A percentile compares a stretch with the other conserved stretches of the same genome.
These are phyloP conservation scores for Fusarium tupiense DNA, from an alignment of 2,329 filamentous ascomycete species.

Conservation along the genomic window DNA sequence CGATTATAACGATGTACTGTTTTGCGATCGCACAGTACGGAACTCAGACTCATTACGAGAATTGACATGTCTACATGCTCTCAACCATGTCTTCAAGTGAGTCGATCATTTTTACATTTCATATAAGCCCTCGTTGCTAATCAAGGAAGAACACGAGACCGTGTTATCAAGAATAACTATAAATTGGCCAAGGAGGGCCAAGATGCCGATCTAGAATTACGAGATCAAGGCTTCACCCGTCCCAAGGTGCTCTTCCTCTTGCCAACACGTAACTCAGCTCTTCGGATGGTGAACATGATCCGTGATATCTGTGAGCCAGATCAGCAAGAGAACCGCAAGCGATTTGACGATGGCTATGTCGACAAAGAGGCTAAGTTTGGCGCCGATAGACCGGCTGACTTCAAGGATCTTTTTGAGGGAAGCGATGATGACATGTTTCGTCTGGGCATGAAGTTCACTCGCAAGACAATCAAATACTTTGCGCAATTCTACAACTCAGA, in stretches of 20 bases:
- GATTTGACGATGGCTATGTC: slow-evolving; percentile 86
- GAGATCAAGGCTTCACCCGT: slow-evolving; percentile 94
- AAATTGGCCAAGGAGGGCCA: slow-evolving; percentile 75
- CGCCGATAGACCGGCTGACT: slow-evolving; percentile 83
- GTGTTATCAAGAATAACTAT: slow-evolving; percentile 91
- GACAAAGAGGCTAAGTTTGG: slow-evolving; percentile 72
- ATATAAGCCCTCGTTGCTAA: slow-evolving; percentile 18
- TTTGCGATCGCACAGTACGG: slow-evolving; percentile 73
- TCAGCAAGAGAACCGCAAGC: slow-evolving; percentile 93
- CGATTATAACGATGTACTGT: slow-evolving; percentile 83
- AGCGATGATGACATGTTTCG: slow-evolving; percentile 99
- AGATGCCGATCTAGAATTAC: slow-evolving; percentile 74
- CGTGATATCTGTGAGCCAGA: slow-evolving; percentile 81
- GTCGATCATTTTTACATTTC: slow-evolving; percentile 33
- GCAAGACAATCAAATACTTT: slow-evolving; percentile 95
- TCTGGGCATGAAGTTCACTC: slow-evolving; percentile 94
- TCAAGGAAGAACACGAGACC: slow-evolving; percentile 76
- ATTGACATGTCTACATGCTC: slow-evolving; percentile 80
- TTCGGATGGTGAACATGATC: slow-evolving; percentile 80
- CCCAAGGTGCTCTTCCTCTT: slow-evolving; percentile 93
- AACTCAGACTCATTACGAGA: slow-evolving; percentile 77
- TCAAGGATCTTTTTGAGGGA: slow-evolving; percentile 87
- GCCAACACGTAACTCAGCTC: slow-evolving; percentile 88
- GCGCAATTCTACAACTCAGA: slow-evolving; percentile 96
- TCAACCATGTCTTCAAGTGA: slow-evolving; percentile 92